Evolutionary conservation across 2,329 filamentous ascomycete genomes (phyloP).

Genomic region (Mycogone perniciosa): DNA sequence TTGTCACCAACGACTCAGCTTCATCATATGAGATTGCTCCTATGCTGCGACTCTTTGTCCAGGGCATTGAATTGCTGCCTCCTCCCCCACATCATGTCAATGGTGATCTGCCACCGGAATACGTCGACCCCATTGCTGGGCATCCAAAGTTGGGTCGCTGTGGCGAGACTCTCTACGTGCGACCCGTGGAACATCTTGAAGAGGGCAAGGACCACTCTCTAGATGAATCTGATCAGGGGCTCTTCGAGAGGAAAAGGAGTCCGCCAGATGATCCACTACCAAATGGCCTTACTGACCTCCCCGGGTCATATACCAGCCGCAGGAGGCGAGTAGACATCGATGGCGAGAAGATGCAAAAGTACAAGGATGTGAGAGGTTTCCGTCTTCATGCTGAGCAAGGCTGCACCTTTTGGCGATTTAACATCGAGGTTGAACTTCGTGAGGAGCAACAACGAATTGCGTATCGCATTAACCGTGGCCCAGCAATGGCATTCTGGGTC

Average conservation of each 20-base stretch:
- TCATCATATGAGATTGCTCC: conserved; percentile 79
- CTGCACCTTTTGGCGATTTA: conserved; percentile 96
- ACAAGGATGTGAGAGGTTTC: conserved; percentile 75
- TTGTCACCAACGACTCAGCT: conserved; percentile 78
- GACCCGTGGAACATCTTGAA: conserved; percentile 79
- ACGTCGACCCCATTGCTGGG: conserved; percentile 83
- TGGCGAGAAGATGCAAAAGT: conserved; percentile 74
- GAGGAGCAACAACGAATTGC: conserved; percentile 77
- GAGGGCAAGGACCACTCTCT: conserved; percentile 72
- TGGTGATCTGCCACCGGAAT: conserved; percentile 67
- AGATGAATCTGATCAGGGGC: conserved; percentile 71
- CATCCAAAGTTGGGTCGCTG: conserved; percentile 78
- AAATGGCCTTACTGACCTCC: conserved; percentile 40
- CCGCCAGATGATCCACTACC: conserved; percentile 40
- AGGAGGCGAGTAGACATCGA: conserved; percentile 53
- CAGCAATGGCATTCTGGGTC: conserved; percentile 89
- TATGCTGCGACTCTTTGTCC: conserved; percentile 75
- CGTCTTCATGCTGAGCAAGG: conserved; percentile 80
- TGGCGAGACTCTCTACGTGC: conserved; percentile 81
- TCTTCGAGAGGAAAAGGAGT: conserved; percentile 66
- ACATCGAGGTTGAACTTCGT: conserved; percentile 81
- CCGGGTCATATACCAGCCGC: conserved; percentile 48
- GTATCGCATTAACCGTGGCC: conserved; percentile 91
- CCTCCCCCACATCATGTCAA: conserved; percentile 65
- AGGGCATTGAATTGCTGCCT: conserved; percentile 75